Evolutionary conservation across 179 eudicot genomes (phyloP), one percentile per base, ranked within the genome.

Genomic region (Gypsophila paniculata): DNA sequence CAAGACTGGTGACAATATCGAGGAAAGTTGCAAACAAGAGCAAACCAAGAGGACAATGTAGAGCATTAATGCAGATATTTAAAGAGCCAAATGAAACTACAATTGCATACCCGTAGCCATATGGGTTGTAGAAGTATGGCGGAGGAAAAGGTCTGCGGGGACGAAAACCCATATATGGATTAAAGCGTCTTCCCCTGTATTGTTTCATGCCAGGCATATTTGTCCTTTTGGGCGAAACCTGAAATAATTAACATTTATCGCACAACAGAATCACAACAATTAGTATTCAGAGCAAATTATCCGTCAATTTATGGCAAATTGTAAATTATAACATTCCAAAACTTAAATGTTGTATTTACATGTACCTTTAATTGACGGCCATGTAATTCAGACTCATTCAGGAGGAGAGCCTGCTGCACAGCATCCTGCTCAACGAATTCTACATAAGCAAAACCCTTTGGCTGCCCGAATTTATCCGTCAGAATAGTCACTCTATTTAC

Each of bases 391-490:
- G 98, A 90, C 82, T 93, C 98, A 79, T 81, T 93, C 48, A 93
- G 85, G 34, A 74, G 75, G 22, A 93, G 85, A 71, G 98, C 96
- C 83, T 90, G 94, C 71, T 90, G 94, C 75, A 90, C 85, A 75
- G 90, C 98, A 68, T 92, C 98, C 46, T 75, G 81, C 78, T 92
- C 98, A 74, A 92, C 74, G 73, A 92, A 92, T 74, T 92, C 96
- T 36, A 92, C 98, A 82, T 92, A 92, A n/a, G 98, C 96, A 79
- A 90, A 92, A 51, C 97, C 97, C 82, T 90, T 92, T 21, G 97
- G 97, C 79, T 93, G 98, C 70, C 98, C 98, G 85, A 86, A 93
- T 82, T 93, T 93, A 78, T 93, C 96, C 11, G 95, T 90, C 76
- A 91, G 80, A 73, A 93, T 93, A 36, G 98, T 93, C 72, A 93